phyloP scores from a whole-genome alignment of 1,139 yeast genomes.

The Yamadazyma songkhlaensis region DNA sequence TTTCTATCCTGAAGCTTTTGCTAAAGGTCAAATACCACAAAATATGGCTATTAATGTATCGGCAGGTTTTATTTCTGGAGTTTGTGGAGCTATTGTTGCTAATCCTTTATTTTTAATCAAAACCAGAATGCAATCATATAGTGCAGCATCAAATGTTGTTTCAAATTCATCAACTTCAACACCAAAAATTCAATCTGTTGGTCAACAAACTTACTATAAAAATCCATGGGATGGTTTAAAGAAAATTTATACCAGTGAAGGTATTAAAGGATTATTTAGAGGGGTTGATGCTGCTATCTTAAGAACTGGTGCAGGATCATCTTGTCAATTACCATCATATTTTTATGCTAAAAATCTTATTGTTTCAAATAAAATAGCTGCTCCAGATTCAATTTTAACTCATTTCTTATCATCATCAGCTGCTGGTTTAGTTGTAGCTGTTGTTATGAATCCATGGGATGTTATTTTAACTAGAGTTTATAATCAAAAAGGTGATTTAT shows the following conservation, averaged over 20 bases:
- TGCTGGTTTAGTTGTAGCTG: conserved; percentile 89
- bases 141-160: conserved; percentile 20
- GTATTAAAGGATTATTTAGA: conserved; percentile 74
- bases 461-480: conserved; percentile 91
- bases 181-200: conserved; percentile 49
- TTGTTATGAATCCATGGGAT: conserved; percentile 98
- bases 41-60: conserved; percentile 64
- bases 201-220: conserved; percentile 87
- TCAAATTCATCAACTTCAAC: not conserved
- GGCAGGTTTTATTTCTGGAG: conserved; percentile 83
- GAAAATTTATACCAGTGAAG: conserved; percentile 63
- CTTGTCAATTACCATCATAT: conserved; percentile 94
- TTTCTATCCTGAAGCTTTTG: conserved; percentile 48
- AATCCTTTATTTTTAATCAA: conserved; percentile 90
- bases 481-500: conserved; percentile 87
- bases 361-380: conserved; percentile 44
- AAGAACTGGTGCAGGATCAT: conserved; percentile 94
- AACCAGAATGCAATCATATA: conserved; percentile 92
- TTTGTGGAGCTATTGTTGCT: conserved; percentile 85
- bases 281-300: conserved; percentile 95
- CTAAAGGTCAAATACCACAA: conserved; percentile 49
- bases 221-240: conserved; percentile 66
- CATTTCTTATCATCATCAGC: conserved; percentile 75
- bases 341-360: conserved; percentile 68
- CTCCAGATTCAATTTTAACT: conserved; percentile 62